Percentiles rank a stretch among this genome's conserved stretches.
Conservation (phyloP, 2,329 filamentous ascomycete genomes). For the Achaetomium macrosporum region DNA sequence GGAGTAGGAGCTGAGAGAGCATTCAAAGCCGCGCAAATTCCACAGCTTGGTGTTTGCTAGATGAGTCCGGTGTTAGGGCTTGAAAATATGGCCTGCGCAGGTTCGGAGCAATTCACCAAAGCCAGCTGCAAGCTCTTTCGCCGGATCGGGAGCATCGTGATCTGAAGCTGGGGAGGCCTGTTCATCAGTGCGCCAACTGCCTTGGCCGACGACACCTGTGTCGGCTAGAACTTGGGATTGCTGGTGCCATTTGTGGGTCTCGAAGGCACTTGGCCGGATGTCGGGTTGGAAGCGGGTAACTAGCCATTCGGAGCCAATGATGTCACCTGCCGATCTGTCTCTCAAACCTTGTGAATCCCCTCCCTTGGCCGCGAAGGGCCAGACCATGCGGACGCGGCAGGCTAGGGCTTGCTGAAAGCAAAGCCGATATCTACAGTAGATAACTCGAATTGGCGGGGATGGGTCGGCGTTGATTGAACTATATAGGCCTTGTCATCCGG, state of each 20-base stretch:
- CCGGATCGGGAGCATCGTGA: too few relatives aligned
- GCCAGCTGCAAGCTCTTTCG: too few relatives aligned
- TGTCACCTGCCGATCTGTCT: slow-evolving; percentile 16
- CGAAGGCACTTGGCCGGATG: slow-evolving; percentile 8
- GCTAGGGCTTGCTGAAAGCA: too few relatives aligned
- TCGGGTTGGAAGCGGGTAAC: slow-evolving; percentile 13
- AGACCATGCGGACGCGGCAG: neutral
- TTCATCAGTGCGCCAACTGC: neutral
- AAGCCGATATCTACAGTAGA: too few relatives aligned
- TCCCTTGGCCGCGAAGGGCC: neutral
- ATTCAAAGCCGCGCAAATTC: too few relatives aligned
- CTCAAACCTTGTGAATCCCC: neutral
- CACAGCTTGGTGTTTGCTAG: too few relatives aligned
- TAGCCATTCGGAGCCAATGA: slow-evolving; percentile 16
- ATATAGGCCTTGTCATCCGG: too few relatives aligned
- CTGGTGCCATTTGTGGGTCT: slow-evolving; percentile 13
- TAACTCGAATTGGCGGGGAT: neutral
- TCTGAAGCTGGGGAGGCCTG: neutral
- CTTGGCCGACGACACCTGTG: neutral
- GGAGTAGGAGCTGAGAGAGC: too few relatives aligned
- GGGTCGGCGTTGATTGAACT: too few relatives aligned
- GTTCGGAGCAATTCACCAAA: too few relatives aligned
- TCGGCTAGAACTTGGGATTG: neutral
- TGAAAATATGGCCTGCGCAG: too few relatives aligned
- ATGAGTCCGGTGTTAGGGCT: too few relatives aligned